phyloP scores from a whole-genome alignment of 495 filamentous ascomycete genomes.

The Clohesyomyces aquaticus region DNA sequence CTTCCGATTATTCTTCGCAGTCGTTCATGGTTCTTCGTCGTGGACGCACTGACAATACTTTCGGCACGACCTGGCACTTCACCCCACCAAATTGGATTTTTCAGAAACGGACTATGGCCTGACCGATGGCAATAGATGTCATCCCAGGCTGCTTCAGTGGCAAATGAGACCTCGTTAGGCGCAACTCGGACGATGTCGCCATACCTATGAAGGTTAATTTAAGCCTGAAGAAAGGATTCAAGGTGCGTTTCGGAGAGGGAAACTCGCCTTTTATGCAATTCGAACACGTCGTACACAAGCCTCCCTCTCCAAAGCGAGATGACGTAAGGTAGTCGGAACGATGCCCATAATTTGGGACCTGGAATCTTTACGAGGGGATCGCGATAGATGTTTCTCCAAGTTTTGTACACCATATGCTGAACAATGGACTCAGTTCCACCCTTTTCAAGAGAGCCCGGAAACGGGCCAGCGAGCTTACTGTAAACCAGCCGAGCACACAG shows the following conservation, averaged over 20 bases:
- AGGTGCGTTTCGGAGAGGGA: neutral
- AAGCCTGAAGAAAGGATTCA: neutral
- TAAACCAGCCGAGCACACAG: no score
- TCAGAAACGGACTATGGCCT: conserved; percentile 8
- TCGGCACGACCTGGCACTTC: conserved; percentile 4
- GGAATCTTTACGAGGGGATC: neutral
- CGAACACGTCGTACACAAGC: conserved; percentile 3
- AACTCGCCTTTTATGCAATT: neutral
- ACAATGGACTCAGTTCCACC: no score
- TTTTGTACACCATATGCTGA: no score
- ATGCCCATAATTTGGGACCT: neutral
- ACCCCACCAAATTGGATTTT: conserved; percentile 20
- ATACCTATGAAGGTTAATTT: neutral
- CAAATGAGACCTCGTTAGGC: conserved; percentile 8
- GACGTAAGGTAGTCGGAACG: conserved; percentile 4
- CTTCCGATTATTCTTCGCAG: neutral
- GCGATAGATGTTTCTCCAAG: conserved; percentile 2
- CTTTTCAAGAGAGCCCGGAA: no score
- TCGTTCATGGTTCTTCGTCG: conserved; percentile 7
- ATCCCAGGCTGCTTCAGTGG: conserved; percentile 3
- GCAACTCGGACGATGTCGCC: conserved; percentile 13
- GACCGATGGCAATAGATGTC: conserved; percentile 13
- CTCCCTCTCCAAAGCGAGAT: conserved; percentile 4
- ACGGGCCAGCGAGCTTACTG: no score
- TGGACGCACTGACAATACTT: conserved; percentile 9